Evolutionary conservation across 352 stramenopile genomes (phyloP), one percentile per base, ranked within the genome.

Genomic region (Thalassiosira exigua): DNA sequence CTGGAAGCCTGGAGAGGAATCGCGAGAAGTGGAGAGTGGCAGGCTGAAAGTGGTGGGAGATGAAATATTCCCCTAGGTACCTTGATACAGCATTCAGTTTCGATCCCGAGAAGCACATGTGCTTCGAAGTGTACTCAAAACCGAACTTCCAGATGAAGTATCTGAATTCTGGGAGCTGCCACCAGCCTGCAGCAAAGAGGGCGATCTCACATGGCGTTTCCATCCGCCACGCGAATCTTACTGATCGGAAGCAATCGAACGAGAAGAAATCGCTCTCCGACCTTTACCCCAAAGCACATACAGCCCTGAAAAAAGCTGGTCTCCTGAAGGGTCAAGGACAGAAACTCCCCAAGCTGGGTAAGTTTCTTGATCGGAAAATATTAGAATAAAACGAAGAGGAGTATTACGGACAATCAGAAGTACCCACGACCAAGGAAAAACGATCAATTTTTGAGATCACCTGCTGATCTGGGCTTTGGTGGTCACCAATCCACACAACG

Each of bases 21-120:
- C n/a, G n/a, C n/a, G n/a, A n/a, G n/a, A n/a, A n/a, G n/a, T n/a
- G n/a, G n/a, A n/a, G n/a, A n/a, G n/a, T n/a, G n/a, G n/a, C n/a
- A n/a, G n/a, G n/a, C n/a, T n/a, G n/a, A n/a, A n/a, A n/a, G 53
- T 62, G 53, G 3, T 62, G 3, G 53, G 53, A 2, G 24, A 9
- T 14, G 1, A 11, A n/a, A 44, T 1, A 22, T 39, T 62, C 4
- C 53, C 24, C 36, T 14, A n/a, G n/a, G 5, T 62, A 62, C 21
- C 26, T 62, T 14, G 53, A 62, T 44, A 62, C 41, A 22, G 53
- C 32, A 7, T 44, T 44, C 24, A 62, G 53, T 14, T 62, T 62
- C 14, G 53, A 62, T n/a, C 2, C 4, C 5, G 42, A 62, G 24
- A 24, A 62, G 42, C 24, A 62, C 53, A 19, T 60, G 12, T 60